Percentiles rank a stretch among this genome's conserved stretches.
Evolutionary conservation across 2,329 filamentous ascomycete genomes (phyloP).

Genomic region (Bipolaris oryzae): DNA sequence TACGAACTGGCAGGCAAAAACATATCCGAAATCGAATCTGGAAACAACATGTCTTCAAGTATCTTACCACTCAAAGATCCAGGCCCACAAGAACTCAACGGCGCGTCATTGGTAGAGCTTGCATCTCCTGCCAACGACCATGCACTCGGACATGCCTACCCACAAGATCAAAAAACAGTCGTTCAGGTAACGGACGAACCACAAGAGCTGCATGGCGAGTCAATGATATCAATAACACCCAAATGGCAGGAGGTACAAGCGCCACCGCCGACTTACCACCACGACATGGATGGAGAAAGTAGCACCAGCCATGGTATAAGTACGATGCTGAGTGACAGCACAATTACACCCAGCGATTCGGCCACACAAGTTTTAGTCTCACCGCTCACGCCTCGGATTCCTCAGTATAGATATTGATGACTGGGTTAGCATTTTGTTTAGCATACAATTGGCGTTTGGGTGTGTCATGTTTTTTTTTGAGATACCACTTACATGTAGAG

Average conservation of each 20-base stretch:
- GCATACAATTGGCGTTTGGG: conserved; percentile 5
- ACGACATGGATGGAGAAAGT: conserved; percentile 31
- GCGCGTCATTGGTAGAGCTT: conserved; percentile 34
- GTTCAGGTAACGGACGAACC: conserved; percentile 30
- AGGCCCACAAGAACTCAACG: conserved; percentile 32
- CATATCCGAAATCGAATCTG: conserved; percentile 25
- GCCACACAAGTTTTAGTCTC: conserved; percentile 21
- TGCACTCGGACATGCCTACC: conserved; percentile 14
- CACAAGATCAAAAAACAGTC: conserved; percentile 28
- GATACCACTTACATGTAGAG: conserved; percentile 15
- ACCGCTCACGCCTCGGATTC: conserved; percentile 20
- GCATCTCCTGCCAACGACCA: conserved; percentile 20
- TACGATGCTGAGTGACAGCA: conserved; percentile 32
- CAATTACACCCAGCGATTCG: conserved; percentile 13
- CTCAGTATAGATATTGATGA: neutral
- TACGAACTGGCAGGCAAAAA: conserved; percentile 33
- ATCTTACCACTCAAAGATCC: conserved; percentile 20
- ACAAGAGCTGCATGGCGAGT: conserved; percentile 34
- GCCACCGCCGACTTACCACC: conserved; percentile 16
- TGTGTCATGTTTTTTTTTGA: conserved; percentile 10
- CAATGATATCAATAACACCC: conserved; percentile 21
- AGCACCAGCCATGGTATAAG: conserved; percentile 27
- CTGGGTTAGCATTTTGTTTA: neutral
- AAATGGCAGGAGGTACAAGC: conserved; percentile 34
- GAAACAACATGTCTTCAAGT: conserved; percentile 2